phyloP scores from a whole-genome alignment of 2,329 filamentous ascomycete genomes.

The Talaromyces sp. region DNA sequence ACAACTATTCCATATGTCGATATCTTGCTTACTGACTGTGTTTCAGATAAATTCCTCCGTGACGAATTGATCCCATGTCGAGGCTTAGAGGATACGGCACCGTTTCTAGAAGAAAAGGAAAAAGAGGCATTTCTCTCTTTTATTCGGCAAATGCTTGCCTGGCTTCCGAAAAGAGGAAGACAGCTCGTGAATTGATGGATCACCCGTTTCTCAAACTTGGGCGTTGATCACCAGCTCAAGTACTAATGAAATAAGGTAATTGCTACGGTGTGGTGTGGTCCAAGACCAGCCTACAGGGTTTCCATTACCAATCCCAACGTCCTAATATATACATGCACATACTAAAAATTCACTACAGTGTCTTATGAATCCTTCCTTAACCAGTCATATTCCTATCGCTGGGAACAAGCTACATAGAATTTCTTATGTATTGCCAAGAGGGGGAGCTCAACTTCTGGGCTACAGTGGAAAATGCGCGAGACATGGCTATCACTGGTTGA shows the following conservation, averaged over 20 bases:
- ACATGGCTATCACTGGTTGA: no score
- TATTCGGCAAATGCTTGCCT: constrained; percentile 33
- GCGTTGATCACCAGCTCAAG: neutral
- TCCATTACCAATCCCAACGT: neutral
- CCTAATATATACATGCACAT: no score
- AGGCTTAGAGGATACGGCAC: constrained; percentile 27
- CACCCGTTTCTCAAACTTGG: constrained; percentile 31
- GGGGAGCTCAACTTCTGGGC: no score
- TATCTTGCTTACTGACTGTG: constrained; percentile 18
- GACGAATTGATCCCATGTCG: constrained; percentile 26
- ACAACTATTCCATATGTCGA: neutral
- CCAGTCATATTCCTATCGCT: no score
- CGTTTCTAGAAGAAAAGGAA: constrained; percentile 31
- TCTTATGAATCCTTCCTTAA: no score
- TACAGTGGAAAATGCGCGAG: no score
- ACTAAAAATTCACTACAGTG: no score
- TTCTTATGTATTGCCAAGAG: no score
- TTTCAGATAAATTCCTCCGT: constrained; percentile 28
- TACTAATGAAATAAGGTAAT: neutral
- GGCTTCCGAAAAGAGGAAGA: constrained; percentile 36
- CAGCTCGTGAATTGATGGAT: constrained; percentile 33
- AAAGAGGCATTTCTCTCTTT: constrained; percentile 36
- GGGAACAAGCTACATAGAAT: no score
- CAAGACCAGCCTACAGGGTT: no score
- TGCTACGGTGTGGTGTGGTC: no score